Evolutionary conservation across 768 basidiomycete species (phyloP), one percentile per base, ranked within the genome.

Genomic region (Gyrodon lividus): DNA sequence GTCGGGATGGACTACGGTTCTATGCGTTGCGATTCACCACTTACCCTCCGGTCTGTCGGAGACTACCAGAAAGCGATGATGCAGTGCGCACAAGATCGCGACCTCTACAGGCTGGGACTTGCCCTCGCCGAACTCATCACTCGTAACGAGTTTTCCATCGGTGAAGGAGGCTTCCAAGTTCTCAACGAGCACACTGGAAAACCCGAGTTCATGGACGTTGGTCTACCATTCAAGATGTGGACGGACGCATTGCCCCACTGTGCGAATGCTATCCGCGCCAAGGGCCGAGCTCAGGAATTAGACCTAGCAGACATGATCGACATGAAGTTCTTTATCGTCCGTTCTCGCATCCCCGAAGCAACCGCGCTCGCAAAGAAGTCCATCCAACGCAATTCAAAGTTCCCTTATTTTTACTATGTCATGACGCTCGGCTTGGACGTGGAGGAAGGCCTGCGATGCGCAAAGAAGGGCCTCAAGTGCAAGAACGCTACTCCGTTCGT

Each of bases 391-490:
- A 84, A 75, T 54, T 83, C 84, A 2, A 71, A 79, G 19, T 72
- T 79, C 22, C 80, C 80, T 3, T 87, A 86, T 63, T 85, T 79
- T 62, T 82, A 85, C 52, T 85, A 87, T 53, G 79, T 78, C 17
- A 72, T 84, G 52, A 76, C 79, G 0, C 70, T 86, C 23, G 73
- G 75, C 0, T 66, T 73, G 1, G 73, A 84, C 52, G 61, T 69
- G 35, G 70, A 73, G 6, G 71, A 74, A n/a, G 84, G 81, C 1
- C 70, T 87, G 22, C 76, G 81, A 7, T 81, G 76, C 1, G 79
- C 82, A 54, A 86, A 86, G 72, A 81, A 86, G 60, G 85, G 85
- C 1, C 54, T 86, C 58, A 84, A 81, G 60, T 78, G 80, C 69
- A 74, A 74, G 52, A 62, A 71, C 14, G 75, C 72, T 13, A 77